Percentiles rank a stretch among this genome's conserved stretches.
Conservation (phyloP, 2,329 filamentous ascomycete genomes). For the Tolypocladium paradoxum region DNA sequence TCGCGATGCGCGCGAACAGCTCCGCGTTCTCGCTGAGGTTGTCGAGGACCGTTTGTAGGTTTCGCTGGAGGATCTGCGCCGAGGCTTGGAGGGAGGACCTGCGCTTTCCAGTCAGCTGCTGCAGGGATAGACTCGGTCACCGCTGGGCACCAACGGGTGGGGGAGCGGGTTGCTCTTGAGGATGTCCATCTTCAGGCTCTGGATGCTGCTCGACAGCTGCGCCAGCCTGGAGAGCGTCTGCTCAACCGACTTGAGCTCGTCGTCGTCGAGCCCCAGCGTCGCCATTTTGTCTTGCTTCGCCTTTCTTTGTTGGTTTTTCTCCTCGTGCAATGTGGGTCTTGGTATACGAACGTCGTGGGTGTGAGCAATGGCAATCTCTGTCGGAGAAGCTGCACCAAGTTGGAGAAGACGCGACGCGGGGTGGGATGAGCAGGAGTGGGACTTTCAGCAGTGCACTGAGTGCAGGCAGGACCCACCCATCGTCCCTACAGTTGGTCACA, state of each 20-base stretch:
- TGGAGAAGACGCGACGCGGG: background rate
- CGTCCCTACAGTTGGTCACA: too few species aligned
- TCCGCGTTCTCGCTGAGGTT: conserved; percentile 54
- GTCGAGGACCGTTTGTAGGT: conserved; percentile 56
- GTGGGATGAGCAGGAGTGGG: background rate
- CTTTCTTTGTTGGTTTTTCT: background rate
- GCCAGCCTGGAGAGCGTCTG: conserved; percentile 57
- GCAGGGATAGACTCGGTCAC: background rate
- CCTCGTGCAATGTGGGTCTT: too few species aligned
- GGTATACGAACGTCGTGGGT: background rate
- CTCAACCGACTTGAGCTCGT: conserved; percentile 59
- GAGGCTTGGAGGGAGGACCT: conserved; percentile 66
- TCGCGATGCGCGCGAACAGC: conserved; percentile 58
- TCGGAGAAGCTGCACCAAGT: background rate
- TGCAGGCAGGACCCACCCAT: background rate
- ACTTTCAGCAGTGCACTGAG: background rate
- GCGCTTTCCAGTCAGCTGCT: background rate
- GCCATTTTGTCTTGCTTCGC: conserved; percentile 17
- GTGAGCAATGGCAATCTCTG: background rate
- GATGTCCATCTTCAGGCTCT: conserved; percentile 51
- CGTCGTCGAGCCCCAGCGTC: conserved; percentile 39
- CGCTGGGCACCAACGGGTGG: conserved; percentile 40
- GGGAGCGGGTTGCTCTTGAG: conserved; percentile 55
- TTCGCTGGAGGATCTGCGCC: conserved; percentile 58
- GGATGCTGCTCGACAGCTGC: conserved; percentile 59